These are phyloP conservation scores for Elsinoe ampelina DNA, from an alignment of 2,329 filamentous ascomycete species.

Conservation along the genomic window DNA sequence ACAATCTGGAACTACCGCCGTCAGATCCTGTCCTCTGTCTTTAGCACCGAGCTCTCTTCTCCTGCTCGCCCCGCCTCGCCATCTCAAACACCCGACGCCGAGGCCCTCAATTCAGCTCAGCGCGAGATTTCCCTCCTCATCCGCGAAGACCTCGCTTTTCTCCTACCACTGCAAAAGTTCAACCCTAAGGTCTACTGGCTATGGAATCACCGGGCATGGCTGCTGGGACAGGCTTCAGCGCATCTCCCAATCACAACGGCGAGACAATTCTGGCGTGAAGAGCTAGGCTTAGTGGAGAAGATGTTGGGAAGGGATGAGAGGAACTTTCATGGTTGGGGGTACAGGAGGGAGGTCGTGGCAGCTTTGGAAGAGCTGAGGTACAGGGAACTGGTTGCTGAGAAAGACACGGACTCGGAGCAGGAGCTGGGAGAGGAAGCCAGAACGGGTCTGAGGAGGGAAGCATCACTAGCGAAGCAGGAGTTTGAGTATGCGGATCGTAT, in stretches of 20 bases:
- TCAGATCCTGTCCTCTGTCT: slow-evolving; percentile 54
- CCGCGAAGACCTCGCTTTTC: slow-evolving; percentile 66
- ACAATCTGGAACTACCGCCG: slow-evolving; percentile 87
- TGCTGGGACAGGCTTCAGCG: slow-evolving; percentile 61
- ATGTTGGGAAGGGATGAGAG: slow-evolving; percentile 80
- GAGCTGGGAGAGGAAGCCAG: slow-evolving; percentile 25
- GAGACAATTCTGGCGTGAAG: slow-evolving; percentile 67
- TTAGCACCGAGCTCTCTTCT: slow-evolving; percentile 41
- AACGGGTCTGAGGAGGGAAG: slow-evolving; percentile 22
- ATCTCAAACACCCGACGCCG: slow-evolving; percentile 3
- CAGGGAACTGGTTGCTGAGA: slow-evolving; percentile 17
- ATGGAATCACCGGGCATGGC: slow-evolving; percentile 91
- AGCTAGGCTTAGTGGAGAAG: slow-evolving; percentile 72
- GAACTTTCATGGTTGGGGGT: slow-evolving; percentile 97
- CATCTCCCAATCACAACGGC: slow-evolving; percentile 50
- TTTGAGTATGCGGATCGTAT: slow-evolving; percentile 86
- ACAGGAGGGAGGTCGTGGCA: slow-evolving; percentile 69
- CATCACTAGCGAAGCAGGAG: slow-evolving; percentile 65
- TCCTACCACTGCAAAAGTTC: slow-evolving; percentile 72
- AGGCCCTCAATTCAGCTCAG: slow-evolving; percentile 24
- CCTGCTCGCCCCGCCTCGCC: slow-evolving; percentile 26
- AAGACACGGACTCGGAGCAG: not conserved
- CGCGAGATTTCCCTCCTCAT: slow-evolving; percentile 46
- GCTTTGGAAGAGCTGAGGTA: slow-evolving; percentile 54
- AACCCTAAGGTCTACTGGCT: slow-evolving; percentile 99